Conservation (phyloP, 2,329 filamentous ascomycete genomes). For the Ophiostoma populinum region DNA sequence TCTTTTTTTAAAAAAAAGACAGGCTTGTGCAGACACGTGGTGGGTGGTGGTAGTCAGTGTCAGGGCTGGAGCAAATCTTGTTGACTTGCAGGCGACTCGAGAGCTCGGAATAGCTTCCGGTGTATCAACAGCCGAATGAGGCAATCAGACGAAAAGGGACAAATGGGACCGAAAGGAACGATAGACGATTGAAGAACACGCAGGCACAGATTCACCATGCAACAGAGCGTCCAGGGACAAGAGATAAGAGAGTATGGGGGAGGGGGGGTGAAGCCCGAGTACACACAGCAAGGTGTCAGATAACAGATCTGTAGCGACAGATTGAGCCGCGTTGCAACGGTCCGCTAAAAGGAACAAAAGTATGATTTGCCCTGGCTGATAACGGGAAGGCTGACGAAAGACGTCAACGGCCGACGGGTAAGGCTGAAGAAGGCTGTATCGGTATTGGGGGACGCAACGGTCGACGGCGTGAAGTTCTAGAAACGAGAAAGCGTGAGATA, state of each 20-base stretch:
- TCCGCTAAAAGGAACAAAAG: background rate
- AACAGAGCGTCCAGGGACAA: slow-evolving; percentile 3
- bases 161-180: background rate
- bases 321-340: slow-evolving; percentile 6
- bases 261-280: slow-evolving; percentile 5
- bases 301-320: slow-evolving; percentile 7
- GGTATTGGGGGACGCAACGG: background rate
- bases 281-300: slow-evolving; percentile 6
- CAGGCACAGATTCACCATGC: slow-evolving; percentile 1
- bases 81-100: no score
- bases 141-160: background rate
- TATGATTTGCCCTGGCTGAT: background rate
- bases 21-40: no score
- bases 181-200: slow-evolving; percentile 4
- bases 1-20: no score
- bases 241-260: slow-evolving; percentile 5
- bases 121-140: no score
- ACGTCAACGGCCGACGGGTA: no score
- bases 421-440: no score
- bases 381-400: slow-evolving; percentile 1
- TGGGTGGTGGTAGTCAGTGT: no score
- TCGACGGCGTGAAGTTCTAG: slow-evolving; percentile 10
- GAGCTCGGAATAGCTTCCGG: no score
- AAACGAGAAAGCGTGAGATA: slow-evolving; percentile 16
- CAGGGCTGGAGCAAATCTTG: no score